These are phyloP conservation scores for Xylaria sp. DNA, from an alignment of 2,329 filamentous ascomycete species.

Conservation along the genomic window DNA sequence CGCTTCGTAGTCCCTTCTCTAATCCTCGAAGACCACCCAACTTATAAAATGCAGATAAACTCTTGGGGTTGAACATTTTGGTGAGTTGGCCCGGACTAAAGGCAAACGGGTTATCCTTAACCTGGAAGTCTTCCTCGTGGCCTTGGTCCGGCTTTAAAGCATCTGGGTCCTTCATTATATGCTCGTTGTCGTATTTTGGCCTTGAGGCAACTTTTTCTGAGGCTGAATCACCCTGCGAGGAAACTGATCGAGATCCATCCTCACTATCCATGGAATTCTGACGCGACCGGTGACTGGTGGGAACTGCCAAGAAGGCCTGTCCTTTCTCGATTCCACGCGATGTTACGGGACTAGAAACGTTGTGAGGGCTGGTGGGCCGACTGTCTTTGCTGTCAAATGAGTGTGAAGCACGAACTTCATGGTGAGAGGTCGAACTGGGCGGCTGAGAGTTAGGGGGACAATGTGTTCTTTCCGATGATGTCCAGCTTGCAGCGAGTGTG, in stretches of 20 bases:
- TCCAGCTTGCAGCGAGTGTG: conserved; percentile 46
- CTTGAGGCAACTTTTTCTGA: conserved; percentile 54
- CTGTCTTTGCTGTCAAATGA: conserved; percentile 73
- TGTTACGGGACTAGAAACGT: conserved; percentile 71
- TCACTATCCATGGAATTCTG: conserved; percentile 78
- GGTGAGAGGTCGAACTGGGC: conserved; percentile 40
- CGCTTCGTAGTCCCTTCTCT: conserved; percentile 80
- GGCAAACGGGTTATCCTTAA: conserved; percentile 85
- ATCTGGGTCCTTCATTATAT: conserved; percentile 72
- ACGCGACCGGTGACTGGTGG: conserved; percentile 68
- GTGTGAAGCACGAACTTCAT: conserved; percentile 64
- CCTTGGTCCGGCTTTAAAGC: conserved; percentile 81
- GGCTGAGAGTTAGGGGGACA: conserved; percentile 37
- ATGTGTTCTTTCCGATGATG: conserved; percentile 43
- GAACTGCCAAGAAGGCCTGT: conserved; percentile 72
- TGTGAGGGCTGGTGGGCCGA: conserved; percentile 77
- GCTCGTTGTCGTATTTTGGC: conserved; percentile 57
- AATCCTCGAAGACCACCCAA: conserved; percentile 82
- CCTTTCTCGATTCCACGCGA: conserved; percentile 59
- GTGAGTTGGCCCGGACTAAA: conserved; percentile 85
- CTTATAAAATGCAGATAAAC: conserved; percentile 80
- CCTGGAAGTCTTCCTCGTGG: conserved; percentile 78
- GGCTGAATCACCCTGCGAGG: conserved; percentile 69
- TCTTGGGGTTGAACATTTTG: conserved; percentile 92
- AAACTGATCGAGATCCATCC: conserved; percentile 66